These are phyloP conservation scores for Phytophthora agathidicida DNA, from an alignment of 352 stramenopile species.

Conservation along the genomic window DNA sequence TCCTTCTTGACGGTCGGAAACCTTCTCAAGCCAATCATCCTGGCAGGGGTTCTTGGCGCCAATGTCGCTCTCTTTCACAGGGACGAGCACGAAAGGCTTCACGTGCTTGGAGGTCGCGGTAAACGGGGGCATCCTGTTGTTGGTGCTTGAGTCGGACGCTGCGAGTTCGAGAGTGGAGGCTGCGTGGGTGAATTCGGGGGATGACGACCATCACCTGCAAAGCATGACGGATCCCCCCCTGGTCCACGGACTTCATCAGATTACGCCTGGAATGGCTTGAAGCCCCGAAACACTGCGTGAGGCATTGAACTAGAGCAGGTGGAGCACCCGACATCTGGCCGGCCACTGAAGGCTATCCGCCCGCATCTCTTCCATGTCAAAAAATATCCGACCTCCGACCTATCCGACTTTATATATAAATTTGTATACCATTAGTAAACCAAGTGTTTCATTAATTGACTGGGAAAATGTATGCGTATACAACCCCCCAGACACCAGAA, in stretches of 20 bases:
- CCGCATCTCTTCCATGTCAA: too few species aligned
- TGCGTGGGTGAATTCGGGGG: not conserved
- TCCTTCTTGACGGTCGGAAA: conserved; percentile 12
- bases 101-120: conserved; percentile 6
- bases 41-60: not conserved
- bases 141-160: conserved; percentile 1
- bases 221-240: conserved; percentile 15
- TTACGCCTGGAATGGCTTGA: conserved; percentile 12
- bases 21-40: conserved; percentile 26
- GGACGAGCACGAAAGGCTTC: conserved; percentile 15
- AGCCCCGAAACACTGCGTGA: conserved; percentile 8
- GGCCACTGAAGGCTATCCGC: conserved; percentile 14
- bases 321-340: conserved; percentile 17
- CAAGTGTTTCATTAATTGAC: too few species aligned
- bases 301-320: conserved; percentile 8
- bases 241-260: conserved; percentile 7
- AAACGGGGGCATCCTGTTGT: conserved; percentile 10
- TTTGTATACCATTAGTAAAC: too few species aligned
- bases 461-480: too few species aligned
- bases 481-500: too few species aligned
- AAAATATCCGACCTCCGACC: too few species aligned
- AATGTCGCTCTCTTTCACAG: conserved; percentile 7
- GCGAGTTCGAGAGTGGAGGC: conserved; percentile 23
- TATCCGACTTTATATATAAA: too few species aligned
- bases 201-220: conserved; percentile 19